phyloP scores from a whole-genome alignment of 305 asterid species.

The Solanum hybrid region DNA sequence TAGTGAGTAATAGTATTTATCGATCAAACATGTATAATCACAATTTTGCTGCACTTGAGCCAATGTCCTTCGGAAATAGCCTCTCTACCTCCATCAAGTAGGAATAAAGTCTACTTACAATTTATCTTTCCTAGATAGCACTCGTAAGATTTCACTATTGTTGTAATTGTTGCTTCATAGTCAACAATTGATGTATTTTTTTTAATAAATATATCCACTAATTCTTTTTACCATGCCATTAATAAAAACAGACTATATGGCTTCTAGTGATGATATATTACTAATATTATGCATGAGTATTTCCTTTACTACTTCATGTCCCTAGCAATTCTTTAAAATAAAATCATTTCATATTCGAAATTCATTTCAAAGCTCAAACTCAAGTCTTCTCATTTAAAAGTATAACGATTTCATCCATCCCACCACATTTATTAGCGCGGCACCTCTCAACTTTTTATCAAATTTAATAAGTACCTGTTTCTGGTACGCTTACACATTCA shows the following conservation, averaged over 20 bases:
- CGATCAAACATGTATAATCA: not conserved
- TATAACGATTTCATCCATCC: not conserved
- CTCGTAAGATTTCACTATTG: too few species aligned
- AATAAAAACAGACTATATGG: not conserved
- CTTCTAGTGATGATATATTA: not conserved
- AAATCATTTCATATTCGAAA: not conserved
- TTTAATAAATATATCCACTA: rapidly evolving
- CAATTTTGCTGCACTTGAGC: not conserved
- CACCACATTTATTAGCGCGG: not conserved
- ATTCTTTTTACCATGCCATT: not conserved
- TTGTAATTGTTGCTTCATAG: not conserved
- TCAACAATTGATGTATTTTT: not conserved
- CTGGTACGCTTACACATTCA: not conserved
- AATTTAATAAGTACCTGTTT: not conserved
- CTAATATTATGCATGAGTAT: not conserved
- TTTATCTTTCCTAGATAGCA: not conserved
- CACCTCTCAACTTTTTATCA: not conserved
- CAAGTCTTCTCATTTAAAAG: not conserved
- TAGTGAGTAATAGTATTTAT: not conserved
- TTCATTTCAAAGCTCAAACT: not conserved
- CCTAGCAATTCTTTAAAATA: not conserved
- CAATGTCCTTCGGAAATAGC: rapidly evolving
- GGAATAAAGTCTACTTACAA: too few species aligned
- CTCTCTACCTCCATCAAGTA: not conserved
- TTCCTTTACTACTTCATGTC: not conserved